A percentile compares a stretch with the other conserved stretches of the same genome.
phyloP scores from a whole-genome alignment of 768 basidiomycete species.

The Pulveroboletus sp. region DNA sequence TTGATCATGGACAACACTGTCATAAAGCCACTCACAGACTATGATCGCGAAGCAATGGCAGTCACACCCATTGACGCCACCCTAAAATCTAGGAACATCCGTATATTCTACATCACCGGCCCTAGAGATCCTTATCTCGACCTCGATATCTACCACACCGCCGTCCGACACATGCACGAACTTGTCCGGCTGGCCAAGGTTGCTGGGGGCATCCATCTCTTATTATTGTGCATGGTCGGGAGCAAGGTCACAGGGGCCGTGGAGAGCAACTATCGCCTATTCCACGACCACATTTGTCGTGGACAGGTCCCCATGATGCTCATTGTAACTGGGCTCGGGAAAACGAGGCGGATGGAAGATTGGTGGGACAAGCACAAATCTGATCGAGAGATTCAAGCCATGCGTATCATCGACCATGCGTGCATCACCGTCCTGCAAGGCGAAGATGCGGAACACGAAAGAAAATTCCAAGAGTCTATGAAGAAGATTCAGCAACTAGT shows the following conservation, averaged over 20 bases:
- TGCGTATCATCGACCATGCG: constrained; percentile 20
- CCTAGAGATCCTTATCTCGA: constrained; percentile 29
- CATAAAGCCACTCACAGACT: constrained; percentile 22
- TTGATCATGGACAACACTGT: constrained; percentile 17
- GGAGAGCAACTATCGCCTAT: constrained; percentile 36
- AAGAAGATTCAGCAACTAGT: constrained; percentile 12
- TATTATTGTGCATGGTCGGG: constrained; percentile 38
- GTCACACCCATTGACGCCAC: constrained; percentile 23
- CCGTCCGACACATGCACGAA: constrained; percentile 23
- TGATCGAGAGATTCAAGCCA: constrained; percentile 5
- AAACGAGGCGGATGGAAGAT: constrained; percentile 27
- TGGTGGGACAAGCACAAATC: constrained; percentile 31
- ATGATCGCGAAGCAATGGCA: constrained; percentile 32
- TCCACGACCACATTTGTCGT: constrained; percentile 36
- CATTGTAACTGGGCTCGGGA: constrained; percentile 38
- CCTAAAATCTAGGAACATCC: constrained; percentile 18
- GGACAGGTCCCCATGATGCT: constrained; percentile 35
- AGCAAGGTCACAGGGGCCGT: constrained; percentile 32
- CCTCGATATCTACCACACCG: constrained; percentile 12
- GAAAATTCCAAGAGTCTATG: constrained; percentile 17
- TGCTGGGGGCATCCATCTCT: constrained; percentile 36
- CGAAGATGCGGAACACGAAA: constrained; percentile 16
- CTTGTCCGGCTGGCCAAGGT: constrained; percentile 25
- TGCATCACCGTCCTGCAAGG: constrained; percentile 29
- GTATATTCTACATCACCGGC: constrained; percentile 30